phyloP scores from a whole-genome alignment of 305 asterid genomes.

The Fraxinus dipetala region DNA sequence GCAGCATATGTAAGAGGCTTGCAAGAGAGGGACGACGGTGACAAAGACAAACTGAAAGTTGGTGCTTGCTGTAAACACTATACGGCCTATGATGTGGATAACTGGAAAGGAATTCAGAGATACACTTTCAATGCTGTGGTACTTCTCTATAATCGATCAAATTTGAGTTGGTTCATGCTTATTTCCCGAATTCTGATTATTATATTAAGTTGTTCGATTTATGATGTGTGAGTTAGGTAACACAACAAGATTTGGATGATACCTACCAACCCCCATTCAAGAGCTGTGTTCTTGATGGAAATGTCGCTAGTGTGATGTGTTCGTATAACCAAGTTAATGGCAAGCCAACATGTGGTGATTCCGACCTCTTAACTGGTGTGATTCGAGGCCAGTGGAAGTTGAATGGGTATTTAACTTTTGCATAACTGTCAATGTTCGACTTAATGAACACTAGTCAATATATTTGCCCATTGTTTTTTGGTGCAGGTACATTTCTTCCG shows the following conservation, averaged over 20 bases:
- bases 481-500: conserved; percentile 62
- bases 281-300: conserved; percentile 78
- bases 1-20: conserved; percentile 78
- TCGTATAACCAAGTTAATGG: conserved; percentile 79
- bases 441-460: background rate
- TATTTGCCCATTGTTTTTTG: background rate
- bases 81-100: conserved; percentile 92
- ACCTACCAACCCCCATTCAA: conserved; percentile 87
- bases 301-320: conserved; percentile 83
- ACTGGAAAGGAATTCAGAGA: conserved; percentile 83
- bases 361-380: conserved; percentile 53
- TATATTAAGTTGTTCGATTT: background rate
- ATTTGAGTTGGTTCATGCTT: background rate
- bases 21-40: conserved; percentile 70
- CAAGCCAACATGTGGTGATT: conserved; percentile 66
- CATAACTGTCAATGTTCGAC: background rate
- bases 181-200: background rate
- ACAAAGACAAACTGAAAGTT: conserved; percentile 64
- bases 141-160: background rate
- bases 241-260: conserved; percentile 85
- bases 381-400: conserved; percentile 74
- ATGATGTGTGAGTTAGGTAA: conserved; percentile 45
- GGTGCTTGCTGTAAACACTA: conserved; percentile 96
- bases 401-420: conserved; percentile 42
- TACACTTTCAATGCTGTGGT: conserved; percentile 80